Evolutionary conservation across 2,329 filamentous ascomycete species (phyloP), one percentile per base, ranked within the genome.

Genomic region (Claviceps digitariae): DNA sequence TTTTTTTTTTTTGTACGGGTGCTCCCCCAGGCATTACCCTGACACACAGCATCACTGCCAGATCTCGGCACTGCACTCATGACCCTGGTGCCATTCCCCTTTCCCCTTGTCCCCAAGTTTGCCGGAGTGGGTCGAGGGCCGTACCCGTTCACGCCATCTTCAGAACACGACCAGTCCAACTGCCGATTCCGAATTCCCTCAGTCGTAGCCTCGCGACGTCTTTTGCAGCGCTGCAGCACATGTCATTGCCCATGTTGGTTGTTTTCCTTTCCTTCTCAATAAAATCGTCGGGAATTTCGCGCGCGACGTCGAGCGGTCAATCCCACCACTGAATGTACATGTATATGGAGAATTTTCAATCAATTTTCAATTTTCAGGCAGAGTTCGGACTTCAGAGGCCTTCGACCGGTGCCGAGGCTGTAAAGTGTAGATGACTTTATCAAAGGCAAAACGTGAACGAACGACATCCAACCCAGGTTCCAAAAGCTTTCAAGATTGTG

Each of bases 21-120:
- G 10, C 31, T 34, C 10, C 31, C 27, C 12, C 31, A 34, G 10
- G 31, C 31, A 34, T 34, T 34, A 10, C 31, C 31, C 31, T 34
- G 31, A 34, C 31, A 34, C 31, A 34, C 8, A 12, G 31, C 7
- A 34, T 9, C 31, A 49, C n/a, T 38, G 34, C 47, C 47, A 49
- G 47, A 52, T 52, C 51, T 52, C 51, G 51, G 51, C 51, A 52
- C 45, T 49, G 44, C 41, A 25, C 15, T 44, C 21, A 25, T 44
- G 41, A 44, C 41, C 25, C 23, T 43, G 41, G 21, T 21, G 41
- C 12, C 21, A 25, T 44, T 25, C 9, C 21, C 41, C 41, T 44
- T 44, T 25, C 9, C 21, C 41, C 41, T 44, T 25, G 41, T 25
- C 23, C 21, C 41, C 21, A 21, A 44, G 41, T 44, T 44, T 44